These are phyloP conservation scores for Trametes punicea DNA, from an alignment of 768 basidiomycete species.

Conservation along the genomic window DNA sequence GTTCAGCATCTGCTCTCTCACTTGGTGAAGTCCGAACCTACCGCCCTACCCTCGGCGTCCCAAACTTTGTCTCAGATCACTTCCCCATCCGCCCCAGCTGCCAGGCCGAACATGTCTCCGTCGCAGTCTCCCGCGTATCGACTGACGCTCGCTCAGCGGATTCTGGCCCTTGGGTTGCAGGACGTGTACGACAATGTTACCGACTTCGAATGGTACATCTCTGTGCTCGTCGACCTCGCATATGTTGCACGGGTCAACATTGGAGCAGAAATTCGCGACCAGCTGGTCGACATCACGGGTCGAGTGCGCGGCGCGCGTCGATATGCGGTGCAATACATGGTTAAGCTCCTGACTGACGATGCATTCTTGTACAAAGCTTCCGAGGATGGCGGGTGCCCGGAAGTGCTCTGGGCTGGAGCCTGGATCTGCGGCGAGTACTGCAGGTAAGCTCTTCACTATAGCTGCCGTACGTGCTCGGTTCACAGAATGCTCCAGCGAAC, in stretches of 20 bases:
- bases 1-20: conserved; percentile 88
- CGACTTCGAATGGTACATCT: conserved; percentile 98
- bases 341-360: conserved; percentile 76
- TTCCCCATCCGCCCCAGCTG: conserved; percentile 35
- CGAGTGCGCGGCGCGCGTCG: conserved; percentile 72
- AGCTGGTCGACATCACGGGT: conserved; percentile 83
- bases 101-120: conserved; percentile 35
- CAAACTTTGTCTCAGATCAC: conserved; percentile 50
- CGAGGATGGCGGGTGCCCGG: conserved; percentile 73
- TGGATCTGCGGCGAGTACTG: conserved; percentile 97
- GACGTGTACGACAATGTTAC: conserved; percentile 82
- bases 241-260: conserved; percentile 82
- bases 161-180: conserved; percentile 83
- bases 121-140: conserved; percentile 83
- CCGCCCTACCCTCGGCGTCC: conserved; percentile 54
- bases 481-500: conserved; percentile 47
- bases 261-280: conserved; percentile 74
- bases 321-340: conserved; percentile 83
- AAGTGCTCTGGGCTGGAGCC: conserved; percentile 90
- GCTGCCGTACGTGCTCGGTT: conserved; percentile 10
- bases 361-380: conserved; percentile 62
- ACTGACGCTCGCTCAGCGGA: conserved; percentile 71
- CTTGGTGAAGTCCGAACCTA: conserved; percentile 59
- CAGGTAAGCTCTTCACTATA: conserved; percentile 49
- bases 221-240: conserved; percentile 87